A percentile compares a stretch with the other conserved stretches of the same genome.
Conservation (phyloP, 176 grass and related monocot species). For the Luzula sylvatica region DNA sequence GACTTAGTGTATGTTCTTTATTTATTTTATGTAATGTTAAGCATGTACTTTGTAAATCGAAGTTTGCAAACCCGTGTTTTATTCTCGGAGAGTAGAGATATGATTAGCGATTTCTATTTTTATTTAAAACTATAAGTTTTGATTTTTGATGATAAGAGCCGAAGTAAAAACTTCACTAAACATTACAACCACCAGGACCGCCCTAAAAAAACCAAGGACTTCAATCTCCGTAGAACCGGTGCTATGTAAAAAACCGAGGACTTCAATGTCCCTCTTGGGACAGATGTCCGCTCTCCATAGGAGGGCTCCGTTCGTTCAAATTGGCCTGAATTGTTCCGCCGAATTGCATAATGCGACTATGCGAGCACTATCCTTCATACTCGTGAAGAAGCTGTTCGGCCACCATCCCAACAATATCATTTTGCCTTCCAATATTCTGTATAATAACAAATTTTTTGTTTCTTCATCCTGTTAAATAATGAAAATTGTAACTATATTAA, state of each 20-base stretch:
- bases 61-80: no score
- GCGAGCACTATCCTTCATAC: neutral
- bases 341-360: neutral
- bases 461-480: no score
- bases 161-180: neutral
- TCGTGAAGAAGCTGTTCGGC: neutral
- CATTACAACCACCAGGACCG: neutral
- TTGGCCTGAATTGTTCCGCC: neutral
- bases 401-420: neutral
- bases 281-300: neutral
- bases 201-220: neutral
- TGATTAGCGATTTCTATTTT: no score
- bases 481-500: no score
- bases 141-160: neutral
- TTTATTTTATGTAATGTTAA: no score
- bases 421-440: neutral
- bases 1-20: neutral
- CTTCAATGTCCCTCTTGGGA: neutral
- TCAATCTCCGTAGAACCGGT: no score
- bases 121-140: no score
- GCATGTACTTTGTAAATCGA: no score
- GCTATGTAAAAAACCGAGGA: neutral
- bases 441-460: no score
- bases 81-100: no score
- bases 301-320: neutral